Percentiles rank a stretch among this genome's conserved stretches.
Conservation (phyloP, 768 basidiomycete genomes). For the Imleria badia region DNA sequence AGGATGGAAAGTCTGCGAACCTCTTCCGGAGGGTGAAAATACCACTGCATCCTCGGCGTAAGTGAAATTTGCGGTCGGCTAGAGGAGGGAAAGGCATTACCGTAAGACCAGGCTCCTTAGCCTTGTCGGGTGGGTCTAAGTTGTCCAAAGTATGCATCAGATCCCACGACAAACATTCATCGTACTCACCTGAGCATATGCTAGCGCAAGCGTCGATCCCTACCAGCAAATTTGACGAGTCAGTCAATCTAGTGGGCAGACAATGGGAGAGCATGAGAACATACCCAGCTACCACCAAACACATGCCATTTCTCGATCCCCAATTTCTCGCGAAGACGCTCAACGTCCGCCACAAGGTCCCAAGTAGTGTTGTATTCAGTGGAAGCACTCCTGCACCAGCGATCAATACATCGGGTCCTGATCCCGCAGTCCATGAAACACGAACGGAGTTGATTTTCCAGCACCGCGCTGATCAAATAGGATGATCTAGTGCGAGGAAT, state of each 20-base stretch:
- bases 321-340: conserved; percentile 75
- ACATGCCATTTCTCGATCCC: conserved; percentile 87
- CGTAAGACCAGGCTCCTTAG: conserved; percentile 79
- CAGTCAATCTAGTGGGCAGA: not conserved
- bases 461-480: conserved; percentile 89
- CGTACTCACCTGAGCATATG: conserved; percentile 72
- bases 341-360: conserved; percentile 90
- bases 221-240: conserved; percentile 18
- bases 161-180: not conserved
- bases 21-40: conserved; percentile 86
- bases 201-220: conserved; percentile 86
- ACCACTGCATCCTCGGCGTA: conserved; percentile 47
- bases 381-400: conserved; percentile 57
- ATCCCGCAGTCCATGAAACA: conserved; percentile 8
- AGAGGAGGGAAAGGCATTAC: conserved; percentile 35
- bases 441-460: conserved; percentile 84
- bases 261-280: conserved; percentile 13
- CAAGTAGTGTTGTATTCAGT: conserved; percentile 90
- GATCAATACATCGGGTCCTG: conserved; percentile 2
- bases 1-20: conserved; percentile 32
- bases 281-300: conserved; percentile 91
- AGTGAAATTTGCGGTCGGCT: not conserved
- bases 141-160: not conserved
- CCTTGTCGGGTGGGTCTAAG: conserved; percentile 73
- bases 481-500: conserved; percentile 54